Base-by-base conservation (phyloP, 164 flowering plant species). In the Kingdonia uniflora region DNA sequence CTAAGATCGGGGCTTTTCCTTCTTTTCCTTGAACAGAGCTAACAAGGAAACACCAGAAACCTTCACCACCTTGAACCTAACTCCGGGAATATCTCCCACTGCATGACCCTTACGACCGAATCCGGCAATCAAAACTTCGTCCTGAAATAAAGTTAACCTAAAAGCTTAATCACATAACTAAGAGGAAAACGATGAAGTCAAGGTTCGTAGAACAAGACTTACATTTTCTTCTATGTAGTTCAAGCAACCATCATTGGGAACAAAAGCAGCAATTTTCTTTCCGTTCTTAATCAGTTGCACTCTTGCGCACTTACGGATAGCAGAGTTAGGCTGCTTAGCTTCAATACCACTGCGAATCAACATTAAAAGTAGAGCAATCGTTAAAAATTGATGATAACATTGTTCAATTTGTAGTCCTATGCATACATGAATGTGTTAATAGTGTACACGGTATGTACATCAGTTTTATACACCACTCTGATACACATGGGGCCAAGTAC, bases 21-120 rank as follows among this genome's bases (percentile, higher is more conserved):
- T 67, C 64, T 67, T 67, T 54, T 67, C 71, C 60, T 67, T 67
- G 56, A 67, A 62, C 14, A 68, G 67, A 40, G 71, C 71, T 49
- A 68, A 17, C 8, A 68, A 41, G 2, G 71, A 68, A 3, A 68
- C 71, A 1, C 71, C 71, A 5, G 67, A 68, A 2, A 68, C 71
- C 57, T 68, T 68, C 58, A 63, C 67, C 50, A 68, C 71, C 58
- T 59, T 68, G 61, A 68, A 68, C 46, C 67, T 45, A 22, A 68
- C 71, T 24, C 71, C 71, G 8, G 71, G 71, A 55, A 68, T 68
- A 59, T 68, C 71, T 55, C 71, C 67, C 24, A 68, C 67, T 11
- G 71, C 67, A 35, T 68, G 71, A n/a, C 72, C 68, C 45, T 68
- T 68, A 38, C 68, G 68, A 8, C 72, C 72, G 43, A 68, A 68